phyloP scores from a whole-genome alignment of 2,329 filamentous ascomycete genomes.

The Aspergillus udagawae region DNA sequence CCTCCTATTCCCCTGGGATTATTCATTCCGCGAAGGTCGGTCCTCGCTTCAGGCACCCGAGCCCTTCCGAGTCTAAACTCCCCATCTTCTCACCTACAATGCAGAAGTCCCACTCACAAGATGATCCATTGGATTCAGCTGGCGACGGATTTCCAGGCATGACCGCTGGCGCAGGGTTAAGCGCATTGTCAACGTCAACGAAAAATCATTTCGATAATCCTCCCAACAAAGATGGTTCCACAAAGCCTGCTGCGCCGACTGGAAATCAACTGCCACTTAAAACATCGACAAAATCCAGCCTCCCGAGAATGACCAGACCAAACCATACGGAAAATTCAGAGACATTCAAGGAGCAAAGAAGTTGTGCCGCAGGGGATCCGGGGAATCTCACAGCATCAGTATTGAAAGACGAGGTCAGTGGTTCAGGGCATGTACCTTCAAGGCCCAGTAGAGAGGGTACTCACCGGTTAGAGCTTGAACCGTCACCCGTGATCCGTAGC shows the following conservation, averaged over 20 bases:
- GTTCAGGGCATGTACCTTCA: slow-evolving; percentile 44
- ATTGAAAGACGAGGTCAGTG: slow-evolving; percentile 20
- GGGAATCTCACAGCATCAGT: slow-evolving; percentile 3
- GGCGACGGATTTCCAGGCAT: slow-evolving; percentile 10
- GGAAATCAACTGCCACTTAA: slow-evolving; percentile 61
- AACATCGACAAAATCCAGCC: slow-evolving; percentile 55
- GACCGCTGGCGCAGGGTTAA: slow-evolving; percentile 5
- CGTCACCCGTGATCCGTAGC: slow-evolving; percentile 54
- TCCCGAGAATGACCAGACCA: slow-evolving; percentile 35
- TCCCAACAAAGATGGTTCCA: background rate
- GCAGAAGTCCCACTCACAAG: slow-evolving; percentile 16
- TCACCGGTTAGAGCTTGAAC: slow-evolving; percentile 54
- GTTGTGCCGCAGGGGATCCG: background rate
- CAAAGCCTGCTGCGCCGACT: slow-evolving; percentile 30
- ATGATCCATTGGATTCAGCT: slow-evolving; percentile 13
- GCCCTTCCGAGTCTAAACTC: slow-evolving; percentile 35
- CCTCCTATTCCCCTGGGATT: slow-evolving; percentile 47
- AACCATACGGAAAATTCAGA: slow-evolving; percentile 16
- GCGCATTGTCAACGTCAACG: background rate
- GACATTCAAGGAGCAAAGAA: background rate
- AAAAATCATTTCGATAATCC: slow-evolving; percentile 4
- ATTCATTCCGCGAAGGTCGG: slow-evolving; percentile 37
- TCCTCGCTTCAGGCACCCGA: slow-evolving; percentile 33
- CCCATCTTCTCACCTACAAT: slow-evolving; percentile 25
- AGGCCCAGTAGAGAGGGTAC: slow-evolving; percentile 68